Base-by-base conservation (phyloP, 1,284 basidiomycete genomes). In the Cystobasidium pallidum region DNA sequence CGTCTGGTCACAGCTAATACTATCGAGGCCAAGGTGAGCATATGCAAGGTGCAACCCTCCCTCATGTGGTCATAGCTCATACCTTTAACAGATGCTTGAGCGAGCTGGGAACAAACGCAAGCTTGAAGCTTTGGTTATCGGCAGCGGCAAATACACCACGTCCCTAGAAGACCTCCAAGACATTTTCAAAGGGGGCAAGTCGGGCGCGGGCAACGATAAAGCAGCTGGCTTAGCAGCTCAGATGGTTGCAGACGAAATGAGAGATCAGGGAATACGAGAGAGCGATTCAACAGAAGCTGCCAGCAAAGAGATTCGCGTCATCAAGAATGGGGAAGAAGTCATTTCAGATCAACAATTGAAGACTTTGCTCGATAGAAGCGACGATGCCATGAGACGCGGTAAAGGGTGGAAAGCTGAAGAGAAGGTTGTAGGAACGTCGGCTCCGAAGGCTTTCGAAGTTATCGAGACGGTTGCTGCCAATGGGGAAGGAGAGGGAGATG, bases 1-100 rank as follows among this genome's bases (percentile, higher is more conserved):
- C 89, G 95, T 77, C 91, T 99, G 80, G 94, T 99, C 80, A 97
- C 95, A 3, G 92, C 95, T 81, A 94, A 95, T 83, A 96, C 93
- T 76, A 94, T 99, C 19, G 96, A 99, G 82, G 95, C 99, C 83
- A 92, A 94, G 11, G 97, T 98, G 85, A 86, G 99, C 49, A 28
- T 64, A 13, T 7, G 36, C 10, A 28, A 15, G 24, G 24, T 3
- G 39, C 94, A 99, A 36, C 26, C 13, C 6, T 26, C 10, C 21
- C 15, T 32, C 15, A 49, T 32, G 6, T 72, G 66, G 62, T 74
- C 47, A 15, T 66, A 54, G 10, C 45, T 32, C 74, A 54, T 0
- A 77, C 78, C 10, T 88, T 80, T 10, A 2, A 19, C 32, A 64
- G 62, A 94, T 97, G 77, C 88, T 97, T 84, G 87, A 93, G 79